Percentiles rank a stretch among this genome's conserved stretches.
Conservation (phyloP, 306 rosid species). For the Hippophae rhamnoides region DNA sequence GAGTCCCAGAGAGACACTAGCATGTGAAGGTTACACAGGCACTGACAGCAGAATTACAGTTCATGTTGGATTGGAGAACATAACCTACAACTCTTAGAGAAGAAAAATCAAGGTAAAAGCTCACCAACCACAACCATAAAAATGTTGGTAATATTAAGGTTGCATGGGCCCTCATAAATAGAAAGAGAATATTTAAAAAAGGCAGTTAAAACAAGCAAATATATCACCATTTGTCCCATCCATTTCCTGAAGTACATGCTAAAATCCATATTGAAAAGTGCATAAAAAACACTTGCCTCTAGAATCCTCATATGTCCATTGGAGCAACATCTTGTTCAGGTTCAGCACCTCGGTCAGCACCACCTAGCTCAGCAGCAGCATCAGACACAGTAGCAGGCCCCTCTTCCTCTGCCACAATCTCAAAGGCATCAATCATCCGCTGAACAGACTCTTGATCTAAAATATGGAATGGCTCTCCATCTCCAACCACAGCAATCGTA, state of each 20-base stretch:
- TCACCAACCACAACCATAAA: no score
- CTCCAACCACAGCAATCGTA: conserved; percentile 83
- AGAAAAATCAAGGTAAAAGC: no score
- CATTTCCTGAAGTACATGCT: conserved; percentile 12
- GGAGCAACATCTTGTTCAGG: conserved; percentile 30
- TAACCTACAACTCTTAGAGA: no score
- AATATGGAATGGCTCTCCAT: conserved; percentile 77
- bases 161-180: conserved; percentile 2
- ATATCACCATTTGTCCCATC: conserved; percentile 18
- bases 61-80: no score
- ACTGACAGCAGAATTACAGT: no score
- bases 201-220: conserved; percentile 23
- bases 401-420: conserved; percentile 78
- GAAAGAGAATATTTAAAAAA: conserved; percentile 3
- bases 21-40: no score
- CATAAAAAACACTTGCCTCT: conserved; percentile 8
- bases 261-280: conserved; percentile 12
- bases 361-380: conserved; percentile 30
- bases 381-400: conserved; percentile 44
- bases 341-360: background rate
- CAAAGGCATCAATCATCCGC: conserved; percentile 64
- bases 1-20: no score
- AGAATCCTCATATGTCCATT: conserved; percentile 61
- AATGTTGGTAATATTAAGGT: no score
- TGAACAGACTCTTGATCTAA: conserved; percentile 86